phyloP scores from a whole-genome alignment of 352 stramenopile species.

The Globisporangium splendens region DNA sequence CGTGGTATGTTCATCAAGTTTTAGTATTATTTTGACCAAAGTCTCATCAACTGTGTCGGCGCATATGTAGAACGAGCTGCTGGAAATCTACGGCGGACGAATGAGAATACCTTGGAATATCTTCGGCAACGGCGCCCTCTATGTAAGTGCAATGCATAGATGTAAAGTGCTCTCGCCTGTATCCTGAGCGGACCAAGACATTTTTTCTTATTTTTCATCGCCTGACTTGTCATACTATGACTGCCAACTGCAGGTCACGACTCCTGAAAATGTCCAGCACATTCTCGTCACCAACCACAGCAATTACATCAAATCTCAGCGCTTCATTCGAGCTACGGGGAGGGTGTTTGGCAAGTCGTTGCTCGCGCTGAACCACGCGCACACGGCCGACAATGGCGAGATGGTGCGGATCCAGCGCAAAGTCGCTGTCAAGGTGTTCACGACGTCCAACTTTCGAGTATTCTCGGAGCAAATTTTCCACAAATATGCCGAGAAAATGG shows the following conservation, averaged over 20 bases:
- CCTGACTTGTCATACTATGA: background rate
- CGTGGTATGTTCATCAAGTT: too few species aligned
- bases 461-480: constrained; percentile 7
- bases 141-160: background rate
- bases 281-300: constrained; percentile 55
- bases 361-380: constrained; percentile 29
- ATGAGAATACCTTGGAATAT: background rate
- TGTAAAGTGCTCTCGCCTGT: too few species aligned
- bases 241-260: constrained; percentile 25
- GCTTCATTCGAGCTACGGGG: constrained; percentile 54
- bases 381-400: constrained; percentile 14
- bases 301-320: constrained; percentile 68
- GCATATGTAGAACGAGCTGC: background rate
- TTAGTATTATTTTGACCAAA: too few species aligned
- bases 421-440: constrained; percentile 60
- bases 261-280: constrained; percentile 57
- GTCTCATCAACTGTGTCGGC: too few species aligned
- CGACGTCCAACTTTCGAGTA: constrained; percentile 8
- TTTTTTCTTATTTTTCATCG: background rate
- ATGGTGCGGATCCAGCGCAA: constrained; percentile 37
- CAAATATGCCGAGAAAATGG: constrained; percentile 6
- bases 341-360: constrained; percentile 65
- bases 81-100: background rate
- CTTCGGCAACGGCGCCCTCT: background rate
- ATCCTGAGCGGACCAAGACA: too few species aligned